Percentiles rank a stretch among this genome's conserved stretches.
Evolutionary conservation across 2,329 filamentous ascomycete genomes (phyloP).

Genomic region (Talaromyces pinophilus): DNA sequence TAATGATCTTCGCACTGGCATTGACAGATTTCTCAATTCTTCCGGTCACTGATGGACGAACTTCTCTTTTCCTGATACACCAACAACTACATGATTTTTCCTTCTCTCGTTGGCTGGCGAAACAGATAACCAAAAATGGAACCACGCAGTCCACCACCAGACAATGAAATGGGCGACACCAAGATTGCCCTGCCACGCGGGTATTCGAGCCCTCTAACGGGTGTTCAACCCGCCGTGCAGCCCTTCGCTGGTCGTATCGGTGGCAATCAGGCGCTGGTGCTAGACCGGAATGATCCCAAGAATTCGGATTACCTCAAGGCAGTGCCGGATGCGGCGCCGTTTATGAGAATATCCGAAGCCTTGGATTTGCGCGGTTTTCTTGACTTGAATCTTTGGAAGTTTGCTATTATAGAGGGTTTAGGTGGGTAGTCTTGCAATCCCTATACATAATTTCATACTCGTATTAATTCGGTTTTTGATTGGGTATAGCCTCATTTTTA

Average conservation of each 20-base stretch:
- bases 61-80: too few species aligned
- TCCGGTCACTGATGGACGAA: neutral
- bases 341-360: constrained; percentile 40
- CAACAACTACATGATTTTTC: neutral
- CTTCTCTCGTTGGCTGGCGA: neutral
- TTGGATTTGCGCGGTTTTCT: constrained; percentile 40
- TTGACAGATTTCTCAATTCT: neutral
- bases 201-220: constrained; percentile 38
- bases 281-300: constrained; percentile 34
- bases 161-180: constrained; percentile 7
- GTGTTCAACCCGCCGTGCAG: constrained; percentile 26
- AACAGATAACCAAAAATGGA: neutral
- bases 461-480: neutral
- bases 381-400: constrained; percentile 43
- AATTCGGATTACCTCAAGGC: constrained; percentile 34
- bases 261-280: constrained; percentile 40
- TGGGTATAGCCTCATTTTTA: constrained; percentile 6
- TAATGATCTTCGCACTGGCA: neutral
- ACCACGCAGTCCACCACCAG: neutral
- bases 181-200: neutral
- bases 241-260: constrained; percentile 49
- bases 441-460: neutral
- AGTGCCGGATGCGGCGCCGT: constrained; percentile 47
- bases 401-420: constrained; percentile 45
- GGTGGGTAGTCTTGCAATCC: constrained; percentile 26